Evolutionary conservation across 2,329 filamentous ascomycete genomes (phyloP), one percentile per base, ranked within the genome.

Genomic region (Alternaria consortialis): DNA sequence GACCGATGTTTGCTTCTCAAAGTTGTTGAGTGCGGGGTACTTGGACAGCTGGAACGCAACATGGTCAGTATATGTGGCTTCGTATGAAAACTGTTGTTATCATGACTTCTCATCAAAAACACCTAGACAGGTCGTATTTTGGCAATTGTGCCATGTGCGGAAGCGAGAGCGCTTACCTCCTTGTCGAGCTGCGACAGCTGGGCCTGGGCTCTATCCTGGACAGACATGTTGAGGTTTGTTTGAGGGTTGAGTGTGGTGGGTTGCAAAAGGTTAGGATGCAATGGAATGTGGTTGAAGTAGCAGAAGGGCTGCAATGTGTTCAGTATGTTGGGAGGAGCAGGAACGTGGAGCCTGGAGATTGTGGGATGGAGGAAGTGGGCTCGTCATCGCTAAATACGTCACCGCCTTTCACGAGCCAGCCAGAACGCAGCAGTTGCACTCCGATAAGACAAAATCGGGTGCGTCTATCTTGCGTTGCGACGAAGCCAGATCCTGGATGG

Each of bases 1-100:
- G 52, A 95, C 86, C 60, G 87, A 89, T 67, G 90, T 91, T 81
- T 91, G 89, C 86, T 90, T 91, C 87, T 96, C 92, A 75, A 95
- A 86, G 83, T 94, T 93, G 86, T 89, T 91, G 79, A 95, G 87
- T 75, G 86, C 82, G 73, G 90, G 90, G 84, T 95, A 95, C 82
- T 94, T 94, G 80, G 91, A 92, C 70, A 95, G 89, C 92, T 95
- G 79, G 51, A 62, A 71, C 53, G 67, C 62, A 31, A 31, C 51
- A 43, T 53, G 42, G 65, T 75, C 63, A 78, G 74, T 64, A 68
- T 46, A 27, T 20, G 39, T 17, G 12, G 27, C 40, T 32, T 51
- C 12, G 46, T 36, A 53, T 37, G 46, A 32, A 50, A n/a, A 27
- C 13, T 40, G 23, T 37, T 42, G 25, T 13, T n/a, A 11, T n/a